Base-by-base conservation (phyloP, 2,329 filamentous ascomycete species). In the Alternaria arbusti region DNA sequence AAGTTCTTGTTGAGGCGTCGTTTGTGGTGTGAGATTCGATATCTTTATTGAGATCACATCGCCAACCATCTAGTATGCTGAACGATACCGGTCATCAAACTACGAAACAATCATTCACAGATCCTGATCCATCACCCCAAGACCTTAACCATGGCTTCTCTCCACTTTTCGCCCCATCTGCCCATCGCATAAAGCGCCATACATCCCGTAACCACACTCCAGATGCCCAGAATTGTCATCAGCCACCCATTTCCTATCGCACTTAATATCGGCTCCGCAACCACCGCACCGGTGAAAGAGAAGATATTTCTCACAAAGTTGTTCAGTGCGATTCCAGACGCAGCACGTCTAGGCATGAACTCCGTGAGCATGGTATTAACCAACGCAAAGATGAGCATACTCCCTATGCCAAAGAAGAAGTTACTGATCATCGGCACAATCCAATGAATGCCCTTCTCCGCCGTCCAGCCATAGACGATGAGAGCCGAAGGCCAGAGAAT, bases 141-240 rank as follows among this genome's bases (percentile, higher is more conserved):
- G 40, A 59, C 68, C 49, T 68, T 64, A 12, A 91, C 87, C 88
- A 93, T 91, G 28, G 79, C 78, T 54, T 81, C 81, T 71, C 91
- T 86, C 91, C 91, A 93, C 70, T 82, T 83, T 17, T 84, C 81
- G 0, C 88, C 88, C 70, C 86, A 90, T 66, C 81, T 85, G 70
- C 84, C 84, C 81, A 94, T 85, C 0, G 86, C 78, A 79, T 85
- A 88, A 22, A 94, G 86, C 15, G 87, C 84, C 6, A 80, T 73
- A 59, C 59, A 70, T 3, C 72, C 73, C n/a, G 70, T 75, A 1
- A 87, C 73, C 73, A 91, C 84, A 49, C 74, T 75, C 74, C 73
- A 77, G 2, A 91, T 83, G 3, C 76, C 79, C 36, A 81, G 49
- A 6, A 80, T 79, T 1, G 79, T 81, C 69, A 75, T 79, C 22